phyloP scores from a whole-genome alignment of 108 stramenopile species.

The Cyclotella distinguenda region DNA sequence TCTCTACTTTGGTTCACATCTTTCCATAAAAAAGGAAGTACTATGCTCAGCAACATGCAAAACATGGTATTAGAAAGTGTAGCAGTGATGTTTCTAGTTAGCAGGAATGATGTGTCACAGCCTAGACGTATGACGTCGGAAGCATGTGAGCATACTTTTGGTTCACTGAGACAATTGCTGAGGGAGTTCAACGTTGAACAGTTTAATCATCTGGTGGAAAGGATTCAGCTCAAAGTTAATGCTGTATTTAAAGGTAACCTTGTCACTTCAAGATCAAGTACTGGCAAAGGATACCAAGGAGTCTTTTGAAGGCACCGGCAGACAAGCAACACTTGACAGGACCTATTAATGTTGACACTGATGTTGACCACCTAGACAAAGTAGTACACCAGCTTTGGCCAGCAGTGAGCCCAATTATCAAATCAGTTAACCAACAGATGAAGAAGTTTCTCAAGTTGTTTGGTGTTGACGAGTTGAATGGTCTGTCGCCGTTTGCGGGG shows the following conservation, averaged over 20 bases:
- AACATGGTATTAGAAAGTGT: constrained; percentile 2
- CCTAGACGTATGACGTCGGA: neutral
- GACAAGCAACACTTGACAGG: neutral
- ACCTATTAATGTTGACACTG: neutral
- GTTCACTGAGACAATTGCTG: neutral
- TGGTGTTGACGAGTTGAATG: neutral
- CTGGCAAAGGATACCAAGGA: neutral
- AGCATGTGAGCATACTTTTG: neutral
- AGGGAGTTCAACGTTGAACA: constrained; percentile 1
- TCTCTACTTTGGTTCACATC: neutral
- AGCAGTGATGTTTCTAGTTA: neutral
- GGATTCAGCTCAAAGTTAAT: neutral
- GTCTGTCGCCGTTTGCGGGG: neutral
- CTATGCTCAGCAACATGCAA: too few relatives aligned
- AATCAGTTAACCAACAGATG: neutral
- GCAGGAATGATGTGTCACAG: constrained; percentile 9
- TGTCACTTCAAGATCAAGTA: neutral
- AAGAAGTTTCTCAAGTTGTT: neutral
- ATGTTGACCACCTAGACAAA: too few relatives aligned
- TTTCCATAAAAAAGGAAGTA: too few relatives aligned
- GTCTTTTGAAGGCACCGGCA: neutral
- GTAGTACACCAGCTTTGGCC: neutral
- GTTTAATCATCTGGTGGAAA: neutral
- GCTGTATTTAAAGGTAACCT: neutral
- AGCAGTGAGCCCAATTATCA: neutral